Percentiles rank a stretch among this genome's conserved stretches.
These are phyloP conservation scores for Aspergillus fijiensis DNA, from an alignment of 2,329 filamentous ascomycete genomes.

Conservation along the genomic window DNA sequence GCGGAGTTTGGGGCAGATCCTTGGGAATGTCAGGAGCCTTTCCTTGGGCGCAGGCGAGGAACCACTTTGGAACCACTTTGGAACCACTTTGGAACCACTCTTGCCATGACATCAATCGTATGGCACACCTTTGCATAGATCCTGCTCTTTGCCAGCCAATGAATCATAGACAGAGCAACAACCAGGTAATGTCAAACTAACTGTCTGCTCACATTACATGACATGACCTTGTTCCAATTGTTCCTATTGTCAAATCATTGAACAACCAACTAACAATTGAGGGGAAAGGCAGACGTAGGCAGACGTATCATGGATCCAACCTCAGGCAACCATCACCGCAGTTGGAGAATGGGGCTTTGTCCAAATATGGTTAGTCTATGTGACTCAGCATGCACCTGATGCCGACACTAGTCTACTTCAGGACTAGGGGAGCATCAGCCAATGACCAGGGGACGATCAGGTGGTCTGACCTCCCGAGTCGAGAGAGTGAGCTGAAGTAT, in stretches of 20 bases:
- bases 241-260: too few species aligned
- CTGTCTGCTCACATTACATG: too few species aligned
- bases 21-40: neutral
- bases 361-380: neutral
- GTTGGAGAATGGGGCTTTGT: too few species aligned
- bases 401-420: neutral
- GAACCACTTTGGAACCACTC: too few species aligned
- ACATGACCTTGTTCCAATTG: too few species aligned
- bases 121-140: neutral
- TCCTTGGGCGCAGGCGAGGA: neutral
- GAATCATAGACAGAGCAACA: neutral
- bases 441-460: too few species aligned
- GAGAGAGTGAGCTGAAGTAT: too few species aligned
- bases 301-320: too few species aligned
- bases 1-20: neutral
- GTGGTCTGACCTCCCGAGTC: too few species aligned
- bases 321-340: neutral
- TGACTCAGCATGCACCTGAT: slow-evolving; percentile 2
- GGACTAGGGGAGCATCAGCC: neutral
- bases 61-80: too few species aligned
- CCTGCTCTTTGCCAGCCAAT: neutral
- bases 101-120: neutral
- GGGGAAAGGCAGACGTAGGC: neutral
- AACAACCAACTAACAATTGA: neutral
- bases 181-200: too few species aligned